Evolutionary conservation across 352 stramenopile genomes (phyloP).

Genomic region (Plasmopara muralis): DNA sequence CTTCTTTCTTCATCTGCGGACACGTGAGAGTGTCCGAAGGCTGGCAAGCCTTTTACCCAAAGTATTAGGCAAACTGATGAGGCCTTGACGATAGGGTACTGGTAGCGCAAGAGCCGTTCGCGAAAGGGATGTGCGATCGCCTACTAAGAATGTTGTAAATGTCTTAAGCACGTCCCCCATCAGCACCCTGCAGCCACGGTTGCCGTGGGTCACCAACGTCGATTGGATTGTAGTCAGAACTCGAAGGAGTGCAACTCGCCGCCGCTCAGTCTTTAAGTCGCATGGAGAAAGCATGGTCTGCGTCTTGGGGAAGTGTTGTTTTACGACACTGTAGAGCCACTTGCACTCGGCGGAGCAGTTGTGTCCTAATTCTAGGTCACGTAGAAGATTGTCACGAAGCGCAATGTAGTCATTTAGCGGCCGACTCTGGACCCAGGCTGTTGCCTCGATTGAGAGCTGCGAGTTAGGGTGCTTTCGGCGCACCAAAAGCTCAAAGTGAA

Average conservation of each 20-base stretch:
- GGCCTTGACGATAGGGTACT: slow-evolving; percentile 5
- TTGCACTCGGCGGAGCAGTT: slow-evolving; percentile 35
- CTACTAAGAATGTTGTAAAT: slow-evolving; percentile 23
- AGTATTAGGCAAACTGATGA: slow-evolving; percentile 9
- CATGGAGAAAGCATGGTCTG: slow-evolving; percentile 15
- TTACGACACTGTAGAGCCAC: slow-evolving; percentile 36
- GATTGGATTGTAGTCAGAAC: slow-evolving; percentile 29
- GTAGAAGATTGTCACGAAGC: slow-evolving; percentile 34
- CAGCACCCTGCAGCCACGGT: slow-evolving; percentile 33
- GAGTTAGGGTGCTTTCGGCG: slow-evolving; percentile 9
- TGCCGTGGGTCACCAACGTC: slow-evolving; percentile 29
- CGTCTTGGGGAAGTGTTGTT: slow-evolving; percentile 38
- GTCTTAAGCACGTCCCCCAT: slow-evolving; percentile 27
- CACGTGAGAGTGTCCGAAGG: slow-evolving; percentile 12
- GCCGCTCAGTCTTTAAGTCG: slow-evolving; percentile 15
- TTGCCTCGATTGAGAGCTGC: slow-evolving; percentile 7
- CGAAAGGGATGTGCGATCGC: slow-evolving; percentile 10
- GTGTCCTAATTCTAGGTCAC: slow-evolving; percentile 28
- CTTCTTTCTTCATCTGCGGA: slow-evolving; percentile 3
- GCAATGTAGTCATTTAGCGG: slow-evolving; percentile 24
- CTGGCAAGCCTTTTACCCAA: slow-evolving; percentile 16
- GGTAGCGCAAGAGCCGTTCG: slow-evolving; percentile 11
- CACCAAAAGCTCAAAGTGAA: slow-evolving; percentile 20
- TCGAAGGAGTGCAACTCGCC: slow-evolving; percentile 20
- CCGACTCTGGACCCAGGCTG: slow-evolving; percentile 21